Conservation (phyloP, 257 asterid species). For the Apocynum venetum region DNA sequence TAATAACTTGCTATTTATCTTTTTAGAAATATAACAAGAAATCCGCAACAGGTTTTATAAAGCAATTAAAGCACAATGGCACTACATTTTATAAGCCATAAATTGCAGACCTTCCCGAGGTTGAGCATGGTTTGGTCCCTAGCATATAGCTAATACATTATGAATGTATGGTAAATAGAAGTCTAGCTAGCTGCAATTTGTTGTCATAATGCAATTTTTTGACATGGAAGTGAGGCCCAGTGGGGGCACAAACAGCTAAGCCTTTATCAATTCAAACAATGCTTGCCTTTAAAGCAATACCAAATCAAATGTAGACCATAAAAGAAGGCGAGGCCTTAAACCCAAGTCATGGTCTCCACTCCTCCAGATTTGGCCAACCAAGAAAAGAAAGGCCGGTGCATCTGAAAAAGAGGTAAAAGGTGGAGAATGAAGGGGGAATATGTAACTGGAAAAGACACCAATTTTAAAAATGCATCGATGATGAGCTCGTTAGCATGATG, state of each 20-base stretch:
- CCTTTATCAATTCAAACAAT: constrained; percentile 30
- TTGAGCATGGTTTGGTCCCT: too few species aligned
- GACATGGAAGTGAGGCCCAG: constrained; percentile 3
- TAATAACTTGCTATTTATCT: too few species aligned
- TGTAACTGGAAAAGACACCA: neutral
- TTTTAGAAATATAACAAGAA: too few species aligned
- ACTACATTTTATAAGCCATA: too few species aligned
- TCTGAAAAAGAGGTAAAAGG: constrained; percentile 30
- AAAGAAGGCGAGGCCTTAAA: constrained; percentile 18
- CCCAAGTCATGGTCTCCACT: constrained; percentile 9
- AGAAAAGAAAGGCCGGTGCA: constrained; percentile 13
- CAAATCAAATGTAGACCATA: constrained; percentile 26
- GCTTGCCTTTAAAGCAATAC: constrained; percentile 34
- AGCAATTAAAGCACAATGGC: too few species aligned
- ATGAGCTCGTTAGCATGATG: neutral
- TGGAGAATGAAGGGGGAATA: neutral
- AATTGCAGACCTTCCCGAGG: too few species aligned
- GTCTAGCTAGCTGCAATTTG: too few species aligned
- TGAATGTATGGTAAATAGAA: too few species aligned
- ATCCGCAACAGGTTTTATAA: too few species aligned
- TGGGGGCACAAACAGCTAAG: constrained; percentile 39
- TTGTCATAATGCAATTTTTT: too few species aligned
- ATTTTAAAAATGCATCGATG: neutral
- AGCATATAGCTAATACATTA: too few species aligned
- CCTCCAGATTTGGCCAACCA: constrained; percentile 10